Base-by-base conservation (phyloP, 2,329 filamentous ascomycete genomes). In the Exophiala viscosa region DNA sequence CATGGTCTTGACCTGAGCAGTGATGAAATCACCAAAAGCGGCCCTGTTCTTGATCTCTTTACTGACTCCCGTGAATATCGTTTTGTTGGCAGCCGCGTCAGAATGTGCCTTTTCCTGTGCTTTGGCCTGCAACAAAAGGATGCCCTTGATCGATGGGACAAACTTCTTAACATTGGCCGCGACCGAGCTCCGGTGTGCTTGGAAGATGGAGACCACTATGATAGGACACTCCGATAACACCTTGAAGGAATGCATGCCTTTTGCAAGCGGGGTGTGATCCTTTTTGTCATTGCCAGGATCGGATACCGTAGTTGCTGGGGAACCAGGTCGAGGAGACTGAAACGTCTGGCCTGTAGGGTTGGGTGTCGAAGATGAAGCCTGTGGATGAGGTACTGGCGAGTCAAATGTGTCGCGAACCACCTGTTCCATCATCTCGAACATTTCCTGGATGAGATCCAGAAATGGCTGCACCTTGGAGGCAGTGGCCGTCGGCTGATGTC, bases 221-320 rank as follows among this genome's bases (percentile, higher is more conserved):
- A 99, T 99, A 0, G 93, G 93, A 63, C 93, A 99, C 69, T 99
- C 93, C 1, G 92, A 90, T 3, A 99, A 81, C 18, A 99, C 92
- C 70, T 97, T 99, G 80, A 99, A 99, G 1, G 93, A 99, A 68
- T 96, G 90, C 89, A 96, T 96, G 28, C 93, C 93, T 70, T 90
- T 95, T 49, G 91, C 76, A 32, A 99, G 72, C 44, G 89, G 87
- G 53, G 91, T 84, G 50, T 83, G 84, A 63, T 90, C 86, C 66
- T 92, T 89, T 64, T 90, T 86, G 63, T 96, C 91, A 11, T 84
- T 81, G 5, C 85, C 89, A 45, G 96, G 80, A 58, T 97, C 93
- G 14, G 86, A 80, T 14, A 67, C 73, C 1, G 90, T 87, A 2
- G 88, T 86, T 7, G 91, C 87, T 3, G 95, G 93, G 2, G 95